Evolutionary conservation across 768 basidiomycete species (phyloP), one percentile per base, ranked within the genome.

Genomic region (Pulveroboletus sp.): DNA sequence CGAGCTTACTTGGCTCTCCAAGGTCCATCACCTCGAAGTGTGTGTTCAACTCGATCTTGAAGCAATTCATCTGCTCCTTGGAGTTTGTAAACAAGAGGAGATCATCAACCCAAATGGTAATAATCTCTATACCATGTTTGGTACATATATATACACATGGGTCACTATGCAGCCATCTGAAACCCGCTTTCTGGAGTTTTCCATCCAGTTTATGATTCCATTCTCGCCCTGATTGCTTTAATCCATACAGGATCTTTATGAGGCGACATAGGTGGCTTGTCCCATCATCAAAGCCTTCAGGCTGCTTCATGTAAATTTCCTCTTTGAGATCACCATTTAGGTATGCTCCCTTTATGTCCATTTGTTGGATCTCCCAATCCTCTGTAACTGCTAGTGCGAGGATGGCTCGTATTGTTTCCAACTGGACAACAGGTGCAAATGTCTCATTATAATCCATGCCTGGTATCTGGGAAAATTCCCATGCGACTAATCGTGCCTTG

Each of bases 401-500:
- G 5, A 27, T 27, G 5, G 25, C 25, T 5, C 9, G 25, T 5
- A 27, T 27, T 9, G 9, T 27, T 27, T 27, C 25, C 9, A 27
- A 9, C 5, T 9, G 9, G 5, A 27, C 25, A 5, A 27, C 25
- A 27, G 25, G 25, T 27, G 25, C 25, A 27, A 27, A 27, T 27
- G 25, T 27, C 9, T 27, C 25, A 27, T 27, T 27, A 9, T 27
- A 27, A 27, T 27, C 25, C 25, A 27, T 27, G 9, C 9, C 25
- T 5, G 25, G 9, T 7, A 62, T 34, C 47, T 76, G 76, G 4
- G 58, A 53, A 51, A 64, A 75, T 0, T 75, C 75, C 52, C 68
- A 58, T 2, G 69, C 72, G 2, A 75, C 72, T 21, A 77, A 41
- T 14, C 65, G 19, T 0, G 64, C 72, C 43, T 72, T 73, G 37